phyloP scores from a whole-genome alignment of 768 basidiomycete genomes.

The Inosperma sp. region DNA sequence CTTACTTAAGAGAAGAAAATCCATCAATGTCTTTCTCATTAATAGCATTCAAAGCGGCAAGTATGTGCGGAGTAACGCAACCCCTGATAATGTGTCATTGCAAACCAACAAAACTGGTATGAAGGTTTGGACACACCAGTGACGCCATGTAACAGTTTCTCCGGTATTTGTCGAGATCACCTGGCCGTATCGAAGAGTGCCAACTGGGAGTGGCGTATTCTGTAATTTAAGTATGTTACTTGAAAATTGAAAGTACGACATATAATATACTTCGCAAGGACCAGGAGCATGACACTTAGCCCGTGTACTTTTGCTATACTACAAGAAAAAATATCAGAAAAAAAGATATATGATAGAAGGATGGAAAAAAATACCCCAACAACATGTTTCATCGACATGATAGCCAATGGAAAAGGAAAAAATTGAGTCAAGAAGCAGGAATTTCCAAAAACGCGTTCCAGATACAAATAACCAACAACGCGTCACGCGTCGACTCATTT shows the following conservation, averaged over 20 bases:
- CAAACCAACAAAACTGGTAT: constrained; percentile 1
- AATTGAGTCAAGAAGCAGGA: neutral
- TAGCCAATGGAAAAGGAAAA: neutral
- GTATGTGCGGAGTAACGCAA: constrained; percentile 59
- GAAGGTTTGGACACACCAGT: constrained; percentile 57
- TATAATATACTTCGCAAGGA: constrained; percentile 45
- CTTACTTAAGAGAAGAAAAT: constrained; percentile 50
- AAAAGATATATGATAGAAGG: neutral
- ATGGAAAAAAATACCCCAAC: constrained; percentile 18
- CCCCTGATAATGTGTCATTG: constrained; percentile 43
- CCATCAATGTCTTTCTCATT: constrained; percentile 44
- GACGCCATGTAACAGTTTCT: constrained; percentile 69
- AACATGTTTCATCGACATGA: constrained; percentile 19
- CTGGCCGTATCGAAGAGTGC: constrained; percentile 62
- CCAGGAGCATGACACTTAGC: constrained; percentile 64
- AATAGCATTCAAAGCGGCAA: constrained; percentile 44
- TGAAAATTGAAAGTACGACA: neutral
- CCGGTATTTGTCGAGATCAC: constrained; percentile 43
- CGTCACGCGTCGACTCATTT: constrained; percentile 18
- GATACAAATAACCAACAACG: constrained; percentile 36
- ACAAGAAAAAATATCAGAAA: constrained; percentile 1
- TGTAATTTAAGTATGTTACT: too few relatives aligned
- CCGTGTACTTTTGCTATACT: constrained; percentile 71
- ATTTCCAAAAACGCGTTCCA: constrained; percentile 18
- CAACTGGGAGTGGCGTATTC: constrained; percentile 49